Conservation (phyloP, 169 alveolate genomes). For the Plasmodium yoelii region DNA sequence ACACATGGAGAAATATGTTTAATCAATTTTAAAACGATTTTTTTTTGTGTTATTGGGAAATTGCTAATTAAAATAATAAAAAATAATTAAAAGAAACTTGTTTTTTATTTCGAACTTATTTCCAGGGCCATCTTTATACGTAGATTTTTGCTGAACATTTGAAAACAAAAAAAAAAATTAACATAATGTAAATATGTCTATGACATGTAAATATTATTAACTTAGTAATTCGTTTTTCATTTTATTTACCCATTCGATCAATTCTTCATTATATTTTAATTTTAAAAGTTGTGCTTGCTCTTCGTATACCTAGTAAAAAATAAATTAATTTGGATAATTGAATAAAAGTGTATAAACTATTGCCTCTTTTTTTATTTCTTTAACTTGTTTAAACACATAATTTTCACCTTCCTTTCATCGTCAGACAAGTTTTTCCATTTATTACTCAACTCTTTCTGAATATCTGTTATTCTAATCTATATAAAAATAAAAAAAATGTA, state of each 20-base stretch:
- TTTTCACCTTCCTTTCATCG: slow-evolving; percentile 64
- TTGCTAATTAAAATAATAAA: background rate
- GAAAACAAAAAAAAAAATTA: slow-evolving; percentile 1
- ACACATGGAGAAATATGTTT: no score
- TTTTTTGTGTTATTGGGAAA: no score
- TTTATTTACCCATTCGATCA: slow-evolving; percentile 66
- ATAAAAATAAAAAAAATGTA: background rate
- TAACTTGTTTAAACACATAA: background rate
- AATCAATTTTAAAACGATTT: no score
- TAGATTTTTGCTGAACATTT: slow-evolving; percentile 30
- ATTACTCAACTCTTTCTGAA: slow-evolving; percentile 69
- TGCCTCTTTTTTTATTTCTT: background rate
- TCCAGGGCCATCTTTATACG: slow-evolving; percentile 7
- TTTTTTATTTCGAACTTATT: slow-evolving; percentile 13
- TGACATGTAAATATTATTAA: background rate
- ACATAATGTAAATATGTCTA: background rate
- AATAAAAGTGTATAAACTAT: background rate
- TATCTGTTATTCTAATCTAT: slow-evolving; percentile 68
- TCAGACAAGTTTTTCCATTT: slow-evolving; percentile 62
- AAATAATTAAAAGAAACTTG: background rate
- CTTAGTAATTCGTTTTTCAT: background rate
- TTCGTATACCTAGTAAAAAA: slow-evolving; percentile 24
- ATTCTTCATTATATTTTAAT: slow-evolving; percentile 61
- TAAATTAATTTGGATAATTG: background rate
- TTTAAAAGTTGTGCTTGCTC: slow-evolving; percentile 67